Percentiles rank a stretch among this genome's conserved stretches.
These are phyloP conservation scores for Penicillium sp. DNA, from an alignment of 2,329 filamentous ascomycete species.

Conservation along the genomic window DNA sequence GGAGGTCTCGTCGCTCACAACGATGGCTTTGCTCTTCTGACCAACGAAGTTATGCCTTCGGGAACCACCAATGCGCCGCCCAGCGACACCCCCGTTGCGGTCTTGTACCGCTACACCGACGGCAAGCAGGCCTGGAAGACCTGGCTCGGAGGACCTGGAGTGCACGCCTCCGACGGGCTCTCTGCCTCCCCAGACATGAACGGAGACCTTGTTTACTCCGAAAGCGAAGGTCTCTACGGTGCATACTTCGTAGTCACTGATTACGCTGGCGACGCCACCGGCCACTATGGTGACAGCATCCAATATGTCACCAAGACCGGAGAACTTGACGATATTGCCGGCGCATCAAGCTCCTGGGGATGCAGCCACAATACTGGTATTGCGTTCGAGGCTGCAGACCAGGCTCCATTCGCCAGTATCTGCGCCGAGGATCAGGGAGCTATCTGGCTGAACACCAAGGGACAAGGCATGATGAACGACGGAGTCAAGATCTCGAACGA, in stretches of 20 bases:
- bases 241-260: slow-evolving; percentile 62
- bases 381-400: slow-evolving; percentile 59
- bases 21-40: slow-evolving; percentile 62
- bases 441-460: slow-evolving; percentile 63
- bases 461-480: slow-evolving; percentile 50
- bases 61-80: slow-evolving; percentile 49
- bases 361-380: slow-evolving; percentile 66
- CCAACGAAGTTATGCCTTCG: slow-evolving; percentile 54
- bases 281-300: slow-evolving; percentile 59
- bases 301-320: slow-evolving; percentile 51
- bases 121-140: slow-evolving; percentile 59
- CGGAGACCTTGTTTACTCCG: slow-evolving; percentile 61
- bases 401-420: slow-evolving; percentile 56
- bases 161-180: slow-evolving; percentile 47
- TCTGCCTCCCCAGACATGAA: slow-evolving; percentile 58
- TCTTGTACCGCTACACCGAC: slow-evolving; percentile 57
- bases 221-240: slow-evolving; percentile 55
- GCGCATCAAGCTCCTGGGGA: slow-evolving; percentile 57
- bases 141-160: slow-evolving; percentile 56
- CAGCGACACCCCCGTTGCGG: slow-evolving; percentile 50
- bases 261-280: slow-evolving; percentile 53
- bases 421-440: slow-evolving; percentile 62
- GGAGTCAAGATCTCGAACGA: slow-evolving; percentile 63
- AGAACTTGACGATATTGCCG: slow-evolving; percentile 49
- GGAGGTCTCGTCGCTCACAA: slow-evolving; percentile 61